These are phyloP conservation scores for Sarocladium strictum DNA, from an alignment of 2,329 filamentous ascomycete genomes.

Conservation along the genomic window DNA sequence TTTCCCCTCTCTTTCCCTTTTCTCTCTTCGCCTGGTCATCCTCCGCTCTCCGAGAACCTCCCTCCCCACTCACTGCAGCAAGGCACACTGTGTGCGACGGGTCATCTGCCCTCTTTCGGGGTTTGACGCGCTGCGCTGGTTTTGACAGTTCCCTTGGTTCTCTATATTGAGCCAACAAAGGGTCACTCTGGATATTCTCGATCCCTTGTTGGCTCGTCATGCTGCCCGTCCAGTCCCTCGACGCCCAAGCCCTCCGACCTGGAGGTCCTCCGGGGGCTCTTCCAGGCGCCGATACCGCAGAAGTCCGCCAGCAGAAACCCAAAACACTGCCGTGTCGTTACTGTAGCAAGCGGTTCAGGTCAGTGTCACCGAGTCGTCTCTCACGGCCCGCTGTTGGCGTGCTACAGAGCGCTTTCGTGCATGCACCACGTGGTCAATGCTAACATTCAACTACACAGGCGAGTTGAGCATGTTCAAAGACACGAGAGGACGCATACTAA, in stretches of 20 bases:
- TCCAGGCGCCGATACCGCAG: conserved; percentile 38
- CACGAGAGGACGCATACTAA: conserved; percentile 61
- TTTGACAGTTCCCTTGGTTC: conserved; percentile 3
- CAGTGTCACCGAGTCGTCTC: conserved; percentile 22
- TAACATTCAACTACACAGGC: conserved; percentile 31
- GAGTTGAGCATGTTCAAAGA: conserved; percentile 59
- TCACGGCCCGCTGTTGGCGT: background rate
- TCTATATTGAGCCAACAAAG: conserved; percentile 8
- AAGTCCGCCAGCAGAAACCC: conserved; percentile 52
- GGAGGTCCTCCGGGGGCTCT: conserved; percentile 20
- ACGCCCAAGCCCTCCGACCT: conserved; percentile 31
- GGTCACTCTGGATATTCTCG: conserved; percentile 6
- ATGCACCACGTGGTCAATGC: conserved; percentile 1
- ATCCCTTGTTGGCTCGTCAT: conserved; percentile 27
- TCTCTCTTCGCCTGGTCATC: conserved; percentile 7
- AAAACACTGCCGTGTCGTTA: conserved; percentile 58
- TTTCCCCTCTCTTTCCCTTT: conserved; percentile 10
- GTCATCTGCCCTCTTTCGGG: conserved; percentile 6
- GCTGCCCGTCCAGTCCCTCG: conserved; percentile 48
- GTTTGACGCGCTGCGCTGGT: background rate
- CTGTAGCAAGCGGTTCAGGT: conserved; percentile 59
- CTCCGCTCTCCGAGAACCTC: background rate
- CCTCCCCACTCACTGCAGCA: background rate
- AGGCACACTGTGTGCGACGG: background rate
- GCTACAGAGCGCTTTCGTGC: conserved; percentile 13